These are phyloP conservation scores for Colletotrichum sojae DNA, from an alignment of 2,329 filamentous ascomycete species.

Conservation along the genomic window DNA sequence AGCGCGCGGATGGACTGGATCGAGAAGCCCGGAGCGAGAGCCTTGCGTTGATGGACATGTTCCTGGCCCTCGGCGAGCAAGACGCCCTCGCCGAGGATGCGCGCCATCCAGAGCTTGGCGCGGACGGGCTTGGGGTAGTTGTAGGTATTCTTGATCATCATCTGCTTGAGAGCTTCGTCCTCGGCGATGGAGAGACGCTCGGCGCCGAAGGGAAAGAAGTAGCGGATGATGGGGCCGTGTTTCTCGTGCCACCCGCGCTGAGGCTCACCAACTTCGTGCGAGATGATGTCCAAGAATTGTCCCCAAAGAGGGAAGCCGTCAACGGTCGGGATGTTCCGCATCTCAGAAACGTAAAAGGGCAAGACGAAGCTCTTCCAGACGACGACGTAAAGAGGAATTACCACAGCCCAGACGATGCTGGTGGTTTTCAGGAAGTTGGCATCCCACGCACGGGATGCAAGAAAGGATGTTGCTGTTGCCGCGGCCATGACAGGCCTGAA, in stretches of 20 bases:
- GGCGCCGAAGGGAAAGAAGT: conserved; percentile 61
- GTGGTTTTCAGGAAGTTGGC: conserved; percentile 43
- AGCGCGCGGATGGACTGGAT: conserved; percentile 55
- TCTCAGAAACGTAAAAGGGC: conserved; percentile 57
- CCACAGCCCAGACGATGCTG: conserved; percentile 38
- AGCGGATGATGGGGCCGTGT: conserved; percentile 59
- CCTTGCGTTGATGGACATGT: conserved; percentile 58
- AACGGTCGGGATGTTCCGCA: conserved; percentile 59
- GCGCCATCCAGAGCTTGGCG: conserved; percentile 57
- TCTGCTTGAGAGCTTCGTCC: conserved; percentile 59
- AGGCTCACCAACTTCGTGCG: conserved; percentile 56
- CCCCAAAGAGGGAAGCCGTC: conserved; percentile 58
- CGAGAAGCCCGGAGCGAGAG: conserved; percentile 55
- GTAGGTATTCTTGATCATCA: conserved; percentile 59
- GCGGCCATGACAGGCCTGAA: conserved; percentile 44
- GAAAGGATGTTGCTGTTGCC: conserved; percentile 45
- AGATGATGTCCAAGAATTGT: conserved; percentile 58
- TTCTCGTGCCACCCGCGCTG: conserved; percentile 58
- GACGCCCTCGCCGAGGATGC: conserved; percentile 59
- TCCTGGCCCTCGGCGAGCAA: conserved; percentile 58
- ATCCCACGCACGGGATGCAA: conserved; percentile 45
- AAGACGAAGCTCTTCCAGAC: conserved; percentile 56
- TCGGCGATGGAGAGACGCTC: conserved; percentile 60
- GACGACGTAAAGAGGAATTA: conserved; percentile 47
- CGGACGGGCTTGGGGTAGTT: conserved; percentile 55